phyloP scores from a whole-genome alignment of 495 filamentous ascomycete species.

The Lindgomyces ingoldianus region DNA sequence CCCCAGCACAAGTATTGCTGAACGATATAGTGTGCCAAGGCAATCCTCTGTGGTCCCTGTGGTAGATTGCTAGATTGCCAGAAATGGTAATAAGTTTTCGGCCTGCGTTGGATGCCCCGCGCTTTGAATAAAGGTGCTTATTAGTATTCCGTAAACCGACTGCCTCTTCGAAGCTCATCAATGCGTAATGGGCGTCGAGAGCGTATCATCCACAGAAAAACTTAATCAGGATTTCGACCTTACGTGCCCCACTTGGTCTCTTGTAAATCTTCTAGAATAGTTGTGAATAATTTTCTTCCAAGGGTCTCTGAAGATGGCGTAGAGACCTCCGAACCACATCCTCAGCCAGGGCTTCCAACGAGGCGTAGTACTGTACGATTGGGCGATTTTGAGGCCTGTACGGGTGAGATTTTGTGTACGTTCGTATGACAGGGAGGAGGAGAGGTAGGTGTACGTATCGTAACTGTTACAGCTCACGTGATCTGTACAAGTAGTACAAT shows the following conservation, averaged over 20 bases:
- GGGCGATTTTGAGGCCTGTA: too few relatives aligned
- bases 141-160: slow-evolving; percentile 24
- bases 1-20: slow-evolving; percentile 24
- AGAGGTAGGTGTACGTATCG: too few relatives aligned
- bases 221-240: slow-evolving; percentile 16
- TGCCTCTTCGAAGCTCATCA: slow-evolving; percentile 36
- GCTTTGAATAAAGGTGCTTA: slow-evolving; percentile 7
- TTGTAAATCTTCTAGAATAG: slow-evolving; percentile 21
- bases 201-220: slow-evolving; percentile 32
- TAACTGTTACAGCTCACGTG: too few relatives aligned
- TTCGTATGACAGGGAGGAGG: too few relatives aligned
- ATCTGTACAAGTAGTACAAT: too few relatives aligned
- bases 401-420: too few relatives aligned
- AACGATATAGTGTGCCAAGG: slow-evolving; percentile 37
- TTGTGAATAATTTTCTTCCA: slow-evolving; percentile 32
- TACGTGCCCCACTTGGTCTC: neutral
- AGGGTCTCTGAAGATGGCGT: slow-evolving; percentile 26
- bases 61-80: slow-evolving; percentile 30
- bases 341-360: slow-evolving; percentile 24
- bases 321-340: slow-evolving; percentile 22
- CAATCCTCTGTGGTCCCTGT: slow-evolving; percentile 29
- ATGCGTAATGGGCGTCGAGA: slow-evolving; percentile 32
- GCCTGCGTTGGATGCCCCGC: slow-evolving; percentile 3
- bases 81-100: slow-evolving; percentile 25
- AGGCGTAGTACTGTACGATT: too few relatives aligned